Percentiles rank a stretch among this genome's conserved stretches.
Evolutionary conservation across 148 eudicot genomes (phyloP).

Genomic region (Amaranthus palmeri): DNA sequence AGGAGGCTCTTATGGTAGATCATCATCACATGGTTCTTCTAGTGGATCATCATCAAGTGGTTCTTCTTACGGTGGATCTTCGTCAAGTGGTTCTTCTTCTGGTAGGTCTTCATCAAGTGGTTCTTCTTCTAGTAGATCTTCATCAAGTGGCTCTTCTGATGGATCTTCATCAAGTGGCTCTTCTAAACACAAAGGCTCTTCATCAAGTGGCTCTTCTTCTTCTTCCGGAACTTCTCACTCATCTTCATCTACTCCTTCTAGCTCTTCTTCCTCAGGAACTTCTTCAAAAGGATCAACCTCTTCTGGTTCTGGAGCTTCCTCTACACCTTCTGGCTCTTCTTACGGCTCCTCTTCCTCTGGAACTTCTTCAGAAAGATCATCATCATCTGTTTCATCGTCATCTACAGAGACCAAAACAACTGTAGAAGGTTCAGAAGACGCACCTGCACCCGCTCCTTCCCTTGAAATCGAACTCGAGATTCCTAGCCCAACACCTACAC

Average conservation of each 20-base stretch:
- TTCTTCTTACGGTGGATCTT: not conserved
- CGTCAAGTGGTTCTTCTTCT: not conserved
- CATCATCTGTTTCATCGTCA: conserved; percentile 2
- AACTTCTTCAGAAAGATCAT: not conserved
- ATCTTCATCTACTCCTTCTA: conserved; percentile 3
- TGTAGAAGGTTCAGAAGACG: not conserved
- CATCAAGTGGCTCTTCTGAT: not conserved
- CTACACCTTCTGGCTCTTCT: not conserved
- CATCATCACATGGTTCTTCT: conserved; percentile 1
- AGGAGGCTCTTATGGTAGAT: not conserved
- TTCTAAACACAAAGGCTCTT: conserved; percentile 5
- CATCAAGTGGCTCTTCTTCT: conserved; percentile 12
- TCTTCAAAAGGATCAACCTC: conserved; percentile 7
- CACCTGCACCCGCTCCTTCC: not conserved
- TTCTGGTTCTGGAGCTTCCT: not conserved
- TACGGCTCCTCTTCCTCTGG: not conserved
- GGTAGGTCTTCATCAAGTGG: not conserved
- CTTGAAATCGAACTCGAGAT: not conserved
- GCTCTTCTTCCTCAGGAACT: not conserved
- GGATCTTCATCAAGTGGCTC: conserved; percentile 12
- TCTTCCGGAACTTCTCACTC: not conserved
- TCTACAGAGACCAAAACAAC: not conserved
- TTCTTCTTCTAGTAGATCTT: not conserved
- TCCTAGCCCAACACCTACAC: not conserved
- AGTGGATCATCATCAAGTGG: conserved; percentile 1